Base-by-base conservation (phyloP, 1,284 basidiomycete genomes). In the Puccinia hordei region DNA sequence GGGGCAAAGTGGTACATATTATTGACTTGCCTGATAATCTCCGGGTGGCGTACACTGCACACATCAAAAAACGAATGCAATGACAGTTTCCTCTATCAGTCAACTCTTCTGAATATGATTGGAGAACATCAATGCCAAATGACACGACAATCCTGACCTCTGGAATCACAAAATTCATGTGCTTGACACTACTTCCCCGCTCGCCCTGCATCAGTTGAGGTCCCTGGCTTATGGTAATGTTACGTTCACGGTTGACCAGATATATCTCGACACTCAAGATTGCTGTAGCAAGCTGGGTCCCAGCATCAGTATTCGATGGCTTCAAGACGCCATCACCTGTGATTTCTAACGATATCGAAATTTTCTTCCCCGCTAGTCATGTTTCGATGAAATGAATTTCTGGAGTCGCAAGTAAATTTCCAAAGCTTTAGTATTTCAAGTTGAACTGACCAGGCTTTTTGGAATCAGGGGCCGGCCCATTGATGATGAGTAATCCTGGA, bases 111-210 rank as follows among this genome's bases (percentile, higher is more conserved):
- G 22, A 41, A 24, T 5, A 24, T 2, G 27, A 24, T 44, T 44
- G 13, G n/a, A 12, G 38, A 15, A 13, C 8, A 55, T 3, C 5
- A 73, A n/a, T 17, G 35, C 12, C 19, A 73, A n/a, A 30, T 17
- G 5, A 10, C 44, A 33, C 5, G 13, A 30, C 4, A 35, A 53
- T 33, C 3, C 22, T 35, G 12, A 77, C 75, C 61, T 63, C 46
- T 51, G 75, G 75, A 53, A 77, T 51, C 24, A 65, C n/a, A 30
- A 77, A 77, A 68, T 77, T n/a, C 46, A 68, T 53, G 38, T 77
- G 75, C 24, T 77, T 77, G 33, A 77, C 75, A 68, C 75, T 77
- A 33, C 75, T 77, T 33, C 75, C 75, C 35, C 51, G 46, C 51
- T 77, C 75, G n/a, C 51, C 49, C n/a, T 77, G 59, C 63, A 77